Evolutionary conservation across 257 asterid genomes (phyloP), one percentile per base, ranked within the genome.

Genomic region (Galeopsis tetrahit): DNA sequence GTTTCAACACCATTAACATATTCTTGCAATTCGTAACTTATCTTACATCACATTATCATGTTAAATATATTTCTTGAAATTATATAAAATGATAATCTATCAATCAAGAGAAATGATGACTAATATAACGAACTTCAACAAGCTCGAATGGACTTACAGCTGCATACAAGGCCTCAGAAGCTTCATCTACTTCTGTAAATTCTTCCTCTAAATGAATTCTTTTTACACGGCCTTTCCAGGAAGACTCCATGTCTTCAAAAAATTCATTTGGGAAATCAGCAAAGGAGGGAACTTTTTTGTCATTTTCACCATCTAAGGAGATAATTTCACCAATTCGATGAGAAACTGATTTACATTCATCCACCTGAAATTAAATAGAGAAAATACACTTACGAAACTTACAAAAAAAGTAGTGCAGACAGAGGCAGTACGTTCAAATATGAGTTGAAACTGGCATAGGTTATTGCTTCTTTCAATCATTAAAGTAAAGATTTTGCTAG

Each of bases 221-320:
- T 84, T 91, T 94, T 60, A 94, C 91, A 75, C 99, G 99, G 35
- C 97, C 92, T 85, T 94, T 94, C 99, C 99, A 94, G 36, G 93
- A 82, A n/a, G 88, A 82, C 80, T 94, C 98, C 92, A 88, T 87
- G 78, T 88, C 97, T 79, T 87, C 93, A 61, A 91, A 91, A 78
- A 94, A 94, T 52, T 87, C 96, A 65, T 79, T 80, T 6, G 98
- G 99, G 80, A 94, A 77, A 17, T 66, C 33, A 33, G 70, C 10
- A 61, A 61, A 79, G 39, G 93, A 84, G 72, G 88, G 77, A 61
- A 81, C 79, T 79, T 79, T 89, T 77, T 90, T 89, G 83, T 91
- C 97, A 51, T 36, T 81, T 85, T 94, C 99, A 58, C 97, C 90
- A 42, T 94, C 90, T 73, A 91, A 80, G 38, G 88, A 88, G 73